A percentile compares a stretch with the other conserved stretches of the same genome.
phyloP scores from a whole-genome alignment of 1,284 basidiomycete genomes.

The Fomitopsis pinicola region DNA sequence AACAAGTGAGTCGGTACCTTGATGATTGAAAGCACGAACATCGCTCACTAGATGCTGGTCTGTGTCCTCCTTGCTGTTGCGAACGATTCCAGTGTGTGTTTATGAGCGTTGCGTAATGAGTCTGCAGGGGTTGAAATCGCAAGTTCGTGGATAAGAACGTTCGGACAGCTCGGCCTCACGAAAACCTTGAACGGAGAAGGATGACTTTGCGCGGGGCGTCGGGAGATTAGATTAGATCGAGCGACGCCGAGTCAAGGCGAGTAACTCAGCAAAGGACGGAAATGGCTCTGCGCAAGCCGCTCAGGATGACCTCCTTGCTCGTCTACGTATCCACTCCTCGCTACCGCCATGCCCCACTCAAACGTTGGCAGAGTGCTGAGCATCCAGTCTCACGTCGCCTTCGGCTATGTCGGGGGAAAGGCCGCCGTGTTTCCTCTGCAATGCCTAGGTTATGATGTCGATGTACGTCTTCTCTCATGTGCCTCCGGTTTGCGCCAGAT shows the following conservation, averaged over 20 bases:
- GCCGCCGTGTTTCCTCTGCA: conserved; percentile 95
- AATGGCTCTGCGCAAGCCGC: neutral
- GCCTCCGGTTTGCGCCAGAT: neutral
- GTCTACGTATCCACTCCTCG: neutral
- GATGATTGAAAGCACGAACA: conserved; percentile 61
- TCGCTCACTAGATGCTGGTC: conserved; percentile 18
- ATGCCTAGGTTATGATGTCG: conserved; percentile 93
- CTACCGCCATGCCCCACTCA: neutral
- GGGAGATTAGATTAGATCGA: too few species aligned
- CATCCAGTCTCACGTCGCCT: conserved; percentile 92
- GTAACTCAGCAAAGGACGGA: neutral
- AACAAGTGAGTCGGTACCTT: conserved; percentile 34
- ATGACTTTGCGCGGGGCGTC: neutral
- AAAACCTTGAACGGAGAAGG: neutral
- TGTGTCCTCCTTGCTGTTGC: neutral
- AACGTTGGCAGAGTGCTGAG: conserved; percentile 50
- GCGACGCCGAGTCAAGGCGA: neutral
- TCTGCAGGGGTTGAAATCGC: neutral
- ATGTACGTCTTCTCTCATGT: conserved; percentile 55
- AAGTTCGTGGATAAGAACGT: neutral
- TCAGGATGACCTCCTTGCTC: neutral
- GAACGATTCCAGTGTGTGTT: neutral
- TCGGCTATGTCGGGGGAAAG: conserved; percentile 94
- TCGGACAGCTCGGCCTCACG: neutral
- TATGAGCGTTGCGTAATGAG: neutral